Conservation (phyloP, 2,329 filamentous ascomycete species). For the Trichoderma pleuroti region DNA sequence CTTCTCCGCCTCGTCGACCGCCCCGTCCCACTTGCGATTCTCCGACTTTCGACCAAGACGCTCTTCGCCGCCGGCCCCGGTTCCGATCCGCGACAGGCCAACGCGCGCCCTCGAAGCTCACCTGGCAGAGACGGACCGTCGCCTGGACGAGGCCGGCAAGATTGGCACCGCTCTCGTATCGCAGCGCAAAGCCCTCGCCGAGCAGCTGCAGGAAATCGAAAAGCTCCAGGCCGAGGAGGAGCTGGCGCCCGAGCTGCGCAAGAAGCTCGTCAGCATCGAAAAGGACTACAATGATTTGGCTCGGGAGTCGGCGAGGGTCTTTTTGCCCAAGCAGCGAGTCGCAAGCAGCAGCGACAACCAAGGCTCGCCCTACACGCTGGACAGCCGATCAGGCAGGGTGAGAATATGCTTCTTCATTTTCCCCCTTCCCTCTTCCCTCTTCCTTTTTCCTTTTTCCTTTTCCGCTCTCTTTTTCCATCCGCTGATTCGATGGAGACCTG, state of each 20-base stretch:
- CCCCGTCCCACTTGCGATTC: conserved; percentile 61
- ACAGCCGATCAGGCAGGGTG: conserved; percentile 52
- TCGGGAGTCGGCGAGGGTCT: conserved; percentile 81
- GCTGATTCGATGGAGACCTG: not conserved
- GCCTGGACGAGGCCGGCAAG: conserved; percentile 86
- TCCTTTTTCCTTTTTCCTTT: not conserved
- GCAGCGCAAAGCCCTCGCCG: conserved; percentile 78
- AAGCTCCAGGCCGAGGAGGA: conserved; percentile 71
- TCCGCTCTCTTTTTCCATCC: not conserved
- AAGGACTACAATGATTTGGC: conserved; percentile 94
- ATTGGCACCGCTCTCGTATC: conserved; percentile 83
- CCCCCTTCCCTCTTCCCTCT: not conserved
- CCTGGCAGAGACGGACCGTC: conserved; percentile 84
- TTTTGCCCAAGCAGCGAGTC: conserved; percentile 79
- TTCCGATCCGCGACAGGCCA: conserved; percentile 80
- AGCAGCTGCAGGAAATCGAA: conserved; percentile 81
- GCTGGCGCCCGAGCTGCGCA: conserved; percentile 75
- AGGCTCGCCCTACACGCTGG: conserved; percentile 52
- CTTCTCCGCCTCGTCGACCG: conserved; percentile 38
- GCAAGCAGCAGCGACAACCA: conserved; percentile 66
- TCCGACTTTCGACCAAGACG: conserved; percentile 78
- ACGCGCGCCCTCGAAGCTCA: conserved; percentile 86
- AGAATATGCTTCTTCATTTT: conserved; percentile 27
- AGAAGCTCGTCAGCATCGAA: conserved; percentile 82
- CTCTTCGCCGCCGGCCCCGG: conserved; percentile 73